A percentile compares a stretch with the other conserved stretches of the same genome.
These are phyloP conservation scores for Gaertneriomyces sp. DNA, from an alignment of 192 early-diverging fungal genomes.

Conservation along the genomic window DNA sequence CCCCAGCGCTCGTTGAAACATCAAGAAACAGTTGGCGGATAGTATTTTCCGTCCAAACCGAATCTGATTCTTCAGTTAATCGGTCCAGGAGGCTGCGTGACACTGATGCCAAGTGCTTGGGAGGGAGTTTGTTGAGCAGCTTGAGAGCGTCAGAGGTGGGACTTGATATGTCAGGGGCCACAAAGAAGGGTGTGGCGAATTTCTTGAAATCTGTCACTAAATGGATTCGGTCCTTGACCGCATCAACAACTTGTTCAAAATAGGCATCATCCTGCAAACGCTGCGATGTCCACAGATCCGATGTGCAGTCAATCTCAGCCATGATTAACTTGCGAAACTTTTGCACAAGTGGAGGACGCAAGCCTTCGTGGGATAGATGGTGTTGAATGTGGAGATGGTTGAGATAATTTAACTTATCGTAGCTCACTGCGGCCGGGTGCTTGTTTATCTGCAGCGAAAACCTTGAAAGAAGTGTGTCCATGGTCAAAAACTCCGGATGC, in stretches of 20 bases:
- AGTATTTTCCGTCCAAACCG: neutral
- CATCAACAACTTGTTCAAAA: slow-evolving; percentile 13
- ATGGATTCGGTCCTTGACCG: slow-evolving; percentile 19
- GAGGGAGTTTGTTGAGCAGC: neutral
- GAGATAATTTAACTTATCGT: slow-evolving; percentile 69
- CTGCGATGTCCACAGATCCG: neutral
- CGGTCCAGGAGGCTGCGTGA: neutral
- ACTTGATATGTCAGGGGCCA: slow-evolving; percentile 1
- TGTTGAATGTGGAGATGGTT: slow-evolving; percentile 65
- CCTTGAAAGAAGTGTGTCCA: too few relatives aligned
- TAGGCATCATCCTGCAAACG: neutral
- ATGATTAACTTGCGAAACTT: neutral
- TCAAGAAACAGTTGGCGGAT: too few relatives aligned
- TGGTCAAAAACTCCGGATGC: too few relatives aligned
- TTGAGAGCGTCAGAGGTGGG: neutral
- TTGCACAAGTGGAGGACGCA: neutral
- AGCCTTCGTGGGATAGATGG: slow-evolving; percentile 10
- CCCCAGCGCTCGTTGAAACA: too few relatives aligned
- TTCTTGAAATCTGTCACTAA: slow-evolving; percentile 16
- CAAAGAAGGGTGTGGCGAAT: slow-evolving; percentile 10
- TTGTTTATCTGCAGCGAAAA: slow-evolving; percentile 45
- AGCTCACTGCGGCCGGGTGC: slow-evolving; percentile 59
- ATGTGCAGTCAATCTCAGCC: neutral
- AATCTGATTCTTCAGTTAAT: neutral
- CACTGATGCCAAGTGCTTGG: neutral